Conservation (phyloP, 148 eudicot species). For the Polygonum aviculare region DNA sequence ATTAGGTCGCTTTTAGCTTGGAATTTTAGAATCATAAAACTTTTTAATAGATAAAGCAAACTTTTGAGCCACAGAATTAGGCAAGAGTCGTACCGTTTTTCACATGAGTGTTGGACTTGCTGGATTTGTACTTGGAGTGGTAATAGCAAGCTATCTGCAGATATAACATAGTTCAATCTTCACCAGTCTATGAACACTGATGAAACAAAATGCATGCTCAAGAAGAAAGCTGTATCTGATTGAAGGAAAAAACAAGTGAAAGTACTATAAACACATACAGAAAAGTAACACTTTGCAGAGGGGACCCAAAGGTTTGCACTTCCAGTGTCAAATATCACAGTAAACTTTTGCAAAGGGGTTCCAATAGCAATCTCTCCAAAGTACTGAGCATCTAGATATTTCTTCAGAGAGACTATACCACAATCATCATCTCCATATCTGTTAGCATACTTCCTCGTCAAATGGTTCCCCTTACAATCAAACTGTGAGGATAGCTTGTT, state of each 20-base stretch:
- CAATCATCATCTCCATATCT: conserved; percentile 26
- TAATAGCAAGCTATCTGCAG: conserved; percentile 71
- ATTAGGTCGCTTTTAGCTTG: not conserved
- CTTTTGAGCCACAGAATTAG: not conserved
- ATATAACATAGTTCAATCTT: not conserved
- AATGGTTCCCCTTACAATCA: conserved; percentile 24
- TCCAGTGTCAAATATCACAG: conserved; percentile 86
- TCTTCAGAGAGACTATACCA: conserved; percentile 55
- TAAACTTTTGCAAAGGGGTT: conserved; percentile 78
- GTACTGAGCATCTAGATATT: conserved; percentile 83
- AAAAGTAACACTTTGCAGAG: conserved; percentile 70
- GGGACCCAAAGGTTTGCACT: conserved; percentile 95
- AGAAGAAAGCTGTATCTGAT: not conserved
- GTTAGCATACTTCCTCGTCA: conserved; percentile 23
- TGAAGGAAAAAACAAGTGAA: not conserved
- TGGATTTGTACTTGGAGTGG: conserved; percentile 74
- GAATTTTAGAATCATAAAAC: not conserved
- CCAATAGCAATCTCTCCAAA: conserved; percentile 91
- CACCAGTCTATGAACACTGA: not conserved
- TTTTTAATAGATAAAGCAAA: no score
- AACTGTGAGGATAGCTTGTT: conserved; percentile 28
- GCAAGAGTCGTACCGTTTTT: conserved; percentile 52
- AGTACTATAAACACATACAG: conserved; percentile 35
- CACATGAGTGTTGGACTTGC: conserved; percentile 53
- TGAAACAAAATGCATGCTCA: not conserved